phyloP scores from a whole-genome alignment of 805 yeast species.

The Yamadazyma laniorum region DNA sequence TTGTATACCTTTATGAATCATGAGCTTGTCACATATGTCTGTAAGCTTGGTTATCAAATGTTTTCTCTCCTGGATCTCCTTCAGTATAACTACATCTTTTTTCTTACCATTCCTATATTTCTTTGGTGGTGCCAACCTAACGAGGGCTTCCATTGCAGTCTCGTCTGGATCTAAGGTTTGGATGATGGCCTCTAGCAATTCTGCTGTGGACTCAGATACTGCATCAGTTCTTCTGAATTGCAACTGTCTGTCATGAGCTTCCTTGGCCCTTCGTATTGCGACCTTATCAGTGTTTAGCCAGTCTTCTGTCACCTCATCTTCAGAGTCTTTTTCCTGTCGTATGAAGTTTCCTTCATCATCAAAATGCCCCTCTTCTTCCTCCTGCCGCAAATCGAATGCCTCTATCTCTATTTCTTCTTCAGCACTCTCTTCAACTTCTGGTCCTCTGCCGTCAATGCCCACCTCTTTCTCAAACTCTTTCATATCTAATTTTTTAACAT shows the following conservation, averaged over 20 bases:
- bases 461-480: conserved; percentile 27
- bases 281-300: conserved; percentile 21
- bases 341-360: conserved; percentile 62
- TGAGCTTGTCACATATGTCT: conserved; percentile 45
- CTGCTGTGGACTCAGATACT: conserved; percentile 6
- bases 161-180: conserved; percentile 53
- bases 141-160: conserved; percentile 54
- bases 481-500: conserved; percentile 16
- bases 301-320: conserved; percentile 19
- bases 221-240: conserved; percentile 7
- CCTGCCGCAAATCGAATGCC: conserved; percentile 59
- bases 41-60: conserved; percentile 33
- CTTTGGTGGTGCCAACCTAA: conserved; percentile 33
- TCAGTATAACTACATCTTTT: too few relatives aligned
- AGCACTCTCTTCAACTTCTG: conserved; percentile 19
- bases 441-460: conserved; percentile 17
- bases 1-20: conserved; percentile 36
- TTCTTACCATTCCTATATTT: conserved; percentile 13
- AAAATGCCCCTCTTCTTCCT: conserved; percentile 56
- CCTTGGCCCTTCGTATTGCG: conserved; percentile 36
- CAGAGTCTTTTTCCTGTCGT: conserved; percentile 33
- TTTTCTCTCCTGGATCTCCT: conserved; percentile 17
- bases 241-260: conserved; percentile 36
- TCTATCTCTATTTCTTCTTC: conserved; percentile 43
- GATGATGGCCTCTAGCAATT: conserved; percentile 2